These are phyloP conservation scores for Knoxdaviesia proteae DNA, from an alignment of 2,329 filamentous ascomycete genomes.

Conservation along the genomic window DNA sequence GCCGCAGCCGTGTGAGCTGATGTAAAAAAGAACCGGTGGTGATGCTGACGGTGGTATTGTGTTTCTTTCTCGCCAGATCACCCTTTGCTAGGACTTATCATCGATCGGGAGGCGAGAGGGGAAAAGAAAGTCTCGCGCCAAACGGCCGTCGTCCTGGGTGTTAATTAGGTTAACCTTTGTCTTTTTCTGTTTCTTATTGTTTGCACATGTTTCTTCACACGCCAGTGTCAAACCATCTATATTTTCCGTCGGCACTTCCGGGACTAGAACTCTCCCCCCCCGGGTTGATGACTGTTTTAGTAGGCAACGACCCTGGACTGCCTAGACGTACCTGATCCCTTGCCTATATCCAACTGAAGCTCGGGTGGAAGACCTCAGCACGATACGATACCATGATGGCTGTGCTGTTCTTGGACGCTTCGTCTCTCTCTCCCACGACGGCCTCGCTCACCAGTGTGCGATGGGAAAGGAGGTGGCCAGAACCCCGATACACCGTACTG, in stretches of 20 bases:
- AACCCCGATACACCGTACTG: no score
- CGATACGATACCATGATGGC: not conserved
- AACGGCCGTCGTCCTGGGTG: not conserved
- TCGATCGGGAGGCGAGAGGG: not conserved
- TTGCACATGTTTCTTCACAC: not conserved
- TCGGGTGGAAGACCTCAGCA: not conserved
- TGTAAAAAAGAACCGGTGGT: not conserved
- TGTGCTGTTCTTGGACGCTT: not conserved
- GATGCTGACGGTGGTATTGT: not conserved
- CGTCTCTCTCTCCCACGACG: no score
- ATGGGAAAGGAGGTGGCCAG: no score
- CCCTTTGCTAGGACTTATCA: not conserved
- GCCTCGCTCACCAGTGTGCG: no score
- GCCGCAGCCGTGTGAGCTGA: not conserved
- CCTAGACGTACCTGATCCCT: no score
- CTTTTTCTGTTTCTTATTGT: no score
- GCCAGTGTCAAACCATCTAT: not conserved
- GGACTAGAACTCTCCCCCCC: no score
- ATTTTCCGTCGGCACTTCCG: no score
- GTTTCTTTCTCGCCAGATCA: not conserved
- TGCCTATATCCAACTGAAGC: no score
- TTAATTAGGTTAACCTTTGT: not conserved
- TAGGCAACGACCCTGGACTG: no score
- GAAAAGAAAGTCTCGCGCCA: not conserved
- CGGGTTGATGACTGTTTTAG: no score